Evolutionary conservation across 2,329 filamentous ascomycete genomes (phyloP).

Genomic region (Aspergillus fumigatiaffinis): DNA sequence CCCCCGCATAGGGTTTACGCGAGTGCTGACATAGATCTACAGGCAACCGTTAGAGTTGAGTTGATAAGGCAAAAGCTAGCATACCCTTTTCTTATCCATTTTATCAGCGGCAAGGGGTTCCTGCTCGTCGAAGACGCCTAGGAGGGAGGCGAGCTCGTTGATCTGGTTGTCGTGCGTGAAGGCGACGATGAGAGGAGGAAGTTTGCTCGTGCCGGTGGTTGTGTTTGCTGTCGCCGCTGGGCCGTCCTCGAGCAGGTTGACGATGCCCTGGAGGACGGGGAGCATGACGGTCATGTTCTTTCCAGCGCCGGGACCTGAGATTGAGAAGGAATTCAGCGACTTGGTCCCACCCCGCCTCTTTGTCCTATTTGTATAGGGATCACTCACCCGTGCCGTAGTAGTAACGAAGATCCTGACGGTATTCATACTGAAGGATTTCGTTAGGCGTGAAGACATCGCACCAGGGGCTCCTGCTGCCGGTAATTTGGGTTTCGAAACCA

Average conservation of each 20-base stretch:
- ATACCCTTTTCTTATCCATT: slow-evolving; percentile 39
- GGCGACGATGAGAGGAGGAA: slow-evolving; percentile 57
- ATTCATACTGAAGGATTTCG: slow-evolving; percentile 63
- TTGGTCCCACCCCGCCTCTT: slow-evolving; percentile 42
- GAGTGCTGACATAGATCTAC: slow-evolving; percentile 21
- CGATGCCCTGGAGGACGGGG: slow-evolving; percentile 54
- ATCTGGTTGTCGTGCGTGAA: slow-evolving; percentile 67
- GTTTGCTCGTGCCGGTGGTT: slow-evolving; percentile 42
- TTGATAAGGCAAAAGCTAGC: slow-evolving; percentile 46
- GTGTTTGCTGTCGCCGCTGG: slow-evolving; percentile 39
- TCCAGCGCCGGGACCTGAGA: slow-evolving; percentile 35
- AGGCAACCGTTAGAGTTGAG: slow-evolving; percentile 35
- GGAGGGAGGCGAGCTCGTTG: slow-evolving; percentile 56
- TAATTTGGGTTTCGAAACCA: slow-evolving; percentile 67
- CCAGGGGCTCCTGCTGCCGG: slow-evolving; percentile 57
- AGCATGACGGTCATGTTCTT: slow-evolving; percentile 42
- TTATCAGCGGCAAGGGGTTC: slow-evolving; percentile 45
- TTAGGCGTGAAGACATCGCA: slow-evolving; percentile 60
- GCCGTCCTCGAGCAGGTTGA: slow-evolving; percentile 51
- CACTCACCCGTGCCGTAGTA: slow-evolving; percentile 59
- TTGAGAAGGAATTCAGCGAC: slow-evolving; percentile 39
- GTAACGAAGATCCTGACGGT: slow-evolving; percentile 64
- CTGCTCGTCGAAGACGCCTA: slow-evolving; percentile 60
- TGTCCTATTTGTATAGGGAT: background rate
- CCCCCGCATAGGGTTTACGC: slow-evolving; percentile 59